Conservation (phyloP, 139 green algal species). For the Trebouxia sp. region DNA sequence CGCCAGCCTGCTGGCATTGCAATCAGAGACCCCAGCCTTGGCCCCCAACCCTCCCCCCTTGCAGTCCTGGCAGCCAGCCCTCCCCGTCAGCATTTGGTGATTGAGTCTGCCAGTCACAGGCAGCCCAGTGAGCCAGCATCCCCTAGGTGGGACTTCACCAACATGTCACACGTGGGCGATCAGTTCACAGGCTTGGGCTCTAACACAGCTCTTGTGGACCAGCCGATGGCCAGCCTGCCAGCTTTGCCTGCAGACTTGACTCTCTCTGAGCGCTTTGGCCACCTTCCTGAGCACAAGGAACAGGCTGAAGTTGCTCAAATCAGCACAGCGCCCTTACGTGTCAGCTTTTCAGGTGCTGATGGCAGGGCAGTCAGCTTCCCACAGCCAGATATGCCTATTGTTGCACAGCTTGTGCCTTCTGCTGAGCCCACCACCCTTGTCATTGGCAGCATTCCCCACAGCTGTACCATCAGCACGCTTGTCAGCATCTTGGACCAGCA, state of each 20-base stretch:
- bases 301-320: background rate
- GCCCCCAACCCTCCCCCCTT: background rate
- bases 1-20: background rate
- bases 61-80: background rate
- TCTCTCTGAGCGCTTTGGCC: background rate
- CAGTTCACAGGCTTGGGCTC: background rate
- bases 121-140: background rate
- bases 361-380: conserved; percentile 1
- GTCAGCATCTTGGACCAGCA: conserved; percentile 21
- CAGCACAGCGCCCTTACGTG: background rate
- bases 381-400: background rate
- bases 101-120: background rate
- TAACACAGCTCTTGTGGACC: background rate
- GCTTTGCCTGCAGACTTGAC: conserved; percentile 20
- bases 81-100: background rate
- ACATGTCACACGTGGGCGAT: background rate
- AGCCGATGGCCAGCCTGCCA: background rate
- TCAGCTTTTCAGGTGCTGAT: background rate
- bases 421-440: background rate
- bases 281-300: background rate
- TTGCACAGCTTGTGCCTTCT: background rate
- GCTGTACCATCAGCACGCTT: background rate
- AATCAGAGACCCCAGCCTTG: conserved; percentile 6
- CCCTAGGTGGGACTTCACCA: background rate
- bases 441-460: conserved; percentile 13